Evolutionary conservation across 805 yeast genomes (phyloP).

Genomic region (Candida schatavii): DNA sequence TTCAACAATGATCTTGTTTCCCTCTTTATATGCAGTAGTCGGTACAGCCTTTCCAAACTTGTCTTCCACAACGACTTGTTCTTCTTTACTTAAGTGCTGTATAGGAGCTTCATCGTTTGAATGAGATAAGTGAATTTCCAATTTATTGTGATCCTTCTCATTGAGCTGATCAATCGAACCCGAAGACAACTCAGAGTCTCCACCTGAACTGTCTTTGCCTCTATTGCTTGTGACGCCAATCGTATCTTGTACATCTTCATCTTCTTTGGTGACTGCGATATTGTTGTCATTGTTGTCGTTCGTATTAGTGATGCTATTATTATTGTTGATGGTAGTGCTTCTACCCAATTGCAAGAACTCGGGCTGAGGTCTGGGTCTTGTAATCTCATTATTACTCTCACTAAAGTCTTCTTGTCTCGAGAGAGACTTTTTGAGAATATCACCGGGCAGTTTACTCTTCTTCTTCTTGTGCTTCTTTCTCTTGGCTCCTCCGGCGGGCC

Average conservation of each 20-base stretch:
- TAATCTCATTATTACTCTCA: conserved; percentile 16
- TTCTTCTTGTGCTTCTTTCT: conserved; percentile 41
- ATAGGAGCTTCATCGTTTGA: not conserved
- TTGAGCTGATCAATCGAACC: not conserved
- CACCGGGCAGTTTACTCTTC: conserved; percentile 29
- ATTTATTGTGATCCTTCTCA: not conserved
- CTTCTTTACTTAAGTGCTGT: conserved; percentile 1
- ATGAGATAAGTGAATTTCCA: not conserved
- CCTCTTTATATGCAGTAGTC: conserved; percentile 56
- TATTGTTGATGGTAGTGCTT: conserved; percentile 5
- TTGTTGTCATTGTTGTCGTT: conserved; percentile 2
- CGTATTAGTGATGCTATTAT: conserved; percentile 10
- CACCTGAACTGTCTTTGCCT: conserved; percentile 7
- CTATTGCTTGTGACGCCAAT: conserved; percentile 5
- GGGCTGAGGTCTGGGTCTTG: conserved; percentile 34
- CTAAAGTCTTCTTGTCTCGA: conserved; percentile 20
- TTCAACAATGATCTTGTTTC: conserved; percentile 68
- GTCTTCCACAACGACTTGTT: conserved; percentile 1
- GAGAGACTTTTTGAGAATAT: conserved; percentile 32
- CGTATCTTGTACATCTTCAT: conserved; percentile 10
- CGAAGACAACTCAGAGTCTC: conserved; percentile 8
- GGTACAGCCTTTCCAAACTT: conserved; percentile 16
- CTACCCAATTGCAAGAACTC: conserved; percentile 41
- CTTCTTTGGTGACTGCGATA: conserved; percentile 5
- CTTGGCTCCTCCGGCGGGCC: conserved; percentile 74